Conservation (phyloP, 345 rosid genomes). For the Noccaea caerulescens region DNA sequence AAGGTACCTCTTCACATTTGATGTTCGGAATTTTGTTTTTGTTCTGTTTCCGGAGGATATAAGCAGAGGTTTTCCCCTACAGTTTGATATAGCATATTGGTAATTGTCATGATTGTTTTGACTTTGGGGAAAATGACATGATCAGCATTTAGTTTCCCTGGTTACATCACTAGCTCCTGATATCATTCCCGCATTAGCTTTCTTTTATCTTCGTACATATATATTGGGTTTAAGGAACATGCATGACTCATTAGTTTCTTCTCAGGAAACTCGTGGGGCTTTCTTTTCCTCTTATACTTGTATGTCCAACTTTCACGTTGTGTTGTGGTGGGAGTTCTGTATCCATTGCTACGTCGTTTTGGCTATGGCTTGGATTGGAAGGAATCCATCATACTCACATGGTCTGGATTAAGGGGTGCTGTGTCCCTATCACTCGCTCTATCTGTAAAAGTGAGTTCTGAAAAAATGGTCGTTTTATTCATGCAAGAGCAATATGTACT, state of each 20-base stretch:
- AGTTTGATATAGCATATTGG: background rate
- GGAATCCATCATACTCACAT: constrained; percentile 78
- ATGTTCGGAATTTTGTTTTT: background rate
- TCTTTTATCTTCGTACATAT: background rate
- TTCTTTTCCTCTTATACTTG: constrained; percentile 73
- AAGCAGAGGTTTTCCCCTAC: constrained; percentile 6
- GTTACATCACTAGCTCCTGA: constrained; percentile 6
- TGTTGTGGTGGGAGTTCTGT: constrained; percentile 69
- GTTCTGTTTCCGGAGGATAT: background rate
- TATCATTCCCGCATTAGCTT: background rate
- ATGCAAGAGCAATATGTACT: background rate
- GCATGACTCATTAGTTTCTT: constrained; percentile 21
- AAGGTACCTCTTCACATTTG: constrained; percentile 47
- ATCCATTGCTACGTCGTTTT: constrained; percentile 66
- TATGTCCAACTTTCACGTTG: constrained; percentile 75
- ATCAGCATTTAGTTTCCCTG: background rate
- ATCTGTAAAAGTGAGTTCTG: constrained; percentile 79
- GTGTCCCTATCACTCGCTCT: constrained; percentile 89
- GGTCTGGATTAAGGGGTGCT: constrained; percentile 97
- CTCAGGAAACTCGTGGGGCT: constrained; percentile 83
- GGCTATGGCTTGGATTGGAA: constrained; percentile 97
- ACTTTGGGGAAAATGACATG: background rate
- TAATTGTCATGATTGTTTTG: background rate
- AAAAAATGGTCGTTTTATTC: constrained; percentile 24
- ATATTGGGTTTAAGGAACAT: constrained; percentile 3